phyloP scores from a whole-genome alignment of 2,329 filamentous ascomycete genomes.

The Apiospora rasikravindrae region DNA sequence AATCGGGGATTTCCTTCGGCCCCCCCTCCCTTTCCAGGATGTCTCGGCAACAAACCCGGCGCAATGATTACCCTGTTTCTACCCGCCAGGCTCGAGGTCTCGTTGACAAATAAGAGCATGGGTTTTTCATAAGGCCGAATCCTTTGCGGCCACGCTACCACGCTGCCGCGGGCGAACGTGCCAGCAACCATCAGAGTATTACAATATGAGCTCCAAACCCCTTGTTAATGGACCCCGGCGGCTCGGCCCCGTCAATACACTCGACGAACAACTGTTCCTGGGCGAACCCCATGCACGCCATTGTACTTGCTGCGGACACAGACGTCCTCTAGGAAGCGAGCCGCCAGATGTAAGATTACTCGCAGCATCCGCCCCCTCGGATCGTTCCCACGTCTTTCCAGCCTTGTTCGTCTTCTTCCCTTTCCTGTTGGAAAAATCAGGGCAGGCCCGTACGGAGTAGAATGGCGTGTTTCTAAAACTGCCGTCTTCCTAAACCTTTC shows the following conservation, averaged over 20 bases:
- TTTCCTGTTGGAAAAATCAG: background rate
- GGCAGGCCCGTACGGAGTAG: background rate
- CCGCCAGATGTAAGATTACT: background rate
- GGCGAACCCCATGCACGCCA: background rate
- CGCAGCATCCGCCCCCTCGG: background rate
- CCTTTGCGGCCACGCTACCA: background rate
- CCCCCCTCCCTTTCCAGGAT: background rate
- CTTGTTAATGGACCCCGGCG: background rate
- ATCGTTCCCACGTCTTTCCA: background rate
- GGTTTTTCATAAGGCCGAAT: background rate
- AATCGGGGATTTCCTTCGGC: background rate
- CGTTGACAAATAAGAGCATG: background rate
- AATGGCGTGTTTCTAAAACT: background rate
- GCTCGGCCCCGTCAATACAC: background rate
- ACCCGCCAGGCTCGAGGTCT: background rate
- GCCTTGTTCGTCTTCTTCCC: background rate
- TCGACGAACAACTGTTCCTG: background rate
- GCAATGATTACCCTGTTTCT: background rate
- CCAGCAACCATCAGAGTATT: background rate
- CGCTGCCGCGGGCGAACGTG: background rate
- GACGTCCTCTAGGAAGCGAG: background rate
- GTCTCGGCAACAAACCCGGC: background rate
- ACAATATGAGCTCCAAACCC: background rate
- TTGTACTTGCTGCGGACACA: background rate
- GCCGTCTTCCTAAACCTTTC: background rate